Percentiles rank a stretch among this genome's conserved stretches.
These are phyloP conservation scores for Smallanthus sonchifolius DNA, from an alignment of 129 eudicot genomes.

Conservation along the genomic window DNA sequence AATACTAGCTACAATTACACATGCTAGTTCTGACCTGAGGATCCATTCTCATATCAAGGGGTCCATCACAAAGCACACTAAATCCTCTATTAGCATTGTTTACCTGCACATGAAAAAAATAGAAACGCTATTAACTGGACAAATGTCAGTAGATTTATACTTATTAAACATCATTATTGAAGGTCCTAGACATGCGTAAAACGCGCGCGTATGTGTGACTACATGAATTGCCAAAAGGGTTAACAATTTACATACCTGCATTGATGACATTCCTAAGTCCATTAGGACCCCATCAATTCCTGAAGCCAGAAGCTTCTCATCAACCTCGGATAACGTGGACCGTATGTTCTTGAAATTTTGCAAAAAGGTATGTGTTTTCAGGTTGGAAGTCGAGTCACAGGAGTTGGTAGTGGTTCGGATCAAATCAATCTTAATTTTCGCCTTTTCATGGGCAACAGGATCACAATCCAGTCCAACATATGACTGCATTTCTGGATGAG, in stretches of 20 bases:
- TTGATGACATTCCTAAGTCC: slow-evolving; percentile 99
- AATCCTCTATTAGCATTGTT: slow-evolving; percentile 88
- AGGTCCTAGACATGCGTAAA: neutral
- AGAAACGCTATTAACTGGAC: neutral
- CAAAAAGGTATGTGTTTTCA: slow-evolving; percentile 47
- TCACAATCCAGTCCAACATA: slow-evolving; percentile 86
- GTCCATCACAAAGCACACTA: slow-evolving; percentile 82
- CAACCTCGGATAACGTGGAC: slow-evolving; percentile 57
- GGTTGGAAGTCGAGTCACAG: slow-evolving; percentile 23
- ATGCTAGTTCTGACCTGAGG: slow-evolving; percentile 58
- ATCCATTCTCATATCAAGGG: slow-evolving; percentile 98
- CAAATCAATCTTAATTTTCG: slow-evolving; percentile 46
- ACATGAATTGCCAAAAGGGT: neutral
- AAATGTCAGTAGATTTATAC: neutral
- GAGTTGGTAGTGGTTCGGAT: slow-evolving; percentile 33
- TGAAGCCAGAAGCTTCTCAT: slow-evolving; percentile 41
- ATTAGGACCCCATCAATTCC: slow-evolving; percentile 78
- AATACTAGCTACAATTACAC: neutral
- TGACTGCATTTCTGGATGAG: slow-evolving; percentile 74
- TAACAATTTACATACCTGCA: slow-evolving; percentile 61
- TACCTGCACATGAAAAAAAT: slow-evolving; percentile 45
- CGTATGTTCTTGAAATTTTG: slow-evolving; percentile 63
- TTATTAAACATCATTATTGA: neutral
- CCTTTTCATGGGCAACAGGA: slow-evolving; percentile 87
- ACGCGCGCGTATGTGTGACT: neutral